These are phyloP conservation scores for Cornus controversa DNA, from an alignment of 148 eudicot genomes.

Conservation along the genomic window DNA sequence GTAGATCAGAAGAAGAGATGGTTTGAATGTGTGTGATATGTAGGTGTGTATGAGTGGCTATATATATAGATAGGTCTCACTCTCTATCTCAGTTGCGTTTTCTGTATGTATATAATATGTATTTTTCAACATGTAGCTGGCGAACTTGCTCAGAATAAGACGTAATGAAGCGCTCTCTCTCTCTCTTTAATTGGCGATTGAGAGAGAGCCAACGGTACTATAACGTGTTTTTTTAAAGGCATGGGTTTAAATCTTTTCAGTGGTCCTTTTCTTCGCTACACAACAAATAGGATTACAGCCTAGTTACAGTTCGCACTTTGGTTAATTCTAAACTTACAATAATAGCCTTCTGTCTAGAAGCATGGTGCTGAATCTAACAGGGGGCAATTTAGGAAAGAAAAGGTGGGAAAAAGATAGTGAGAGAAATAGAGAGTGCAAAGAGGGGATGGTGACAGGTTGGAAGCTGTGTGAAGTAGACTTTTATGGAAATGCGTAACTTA, in stretches of 20 bases:
- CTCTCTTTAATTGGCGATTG: too few species aligned
- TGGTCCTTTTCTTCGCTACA: too few species aligned
- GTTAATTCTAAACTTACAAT: not conserved
- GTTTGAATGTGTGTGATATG: not conserved
- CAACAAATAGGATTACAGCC: slow-evolving; percentile 1
- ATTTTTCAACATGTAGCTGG: not conserved
- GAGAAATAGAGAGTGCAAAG: too few species aligned
- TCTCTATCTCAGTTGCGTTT: not conserved
- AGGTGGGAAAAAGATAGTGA: too few species aligned
- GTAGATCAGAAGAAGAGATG: not conserved
- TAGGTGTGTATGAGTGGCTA: not conserved
- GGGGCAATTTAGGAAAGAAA: not conserved
- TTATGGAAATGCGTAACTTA: not conserved
- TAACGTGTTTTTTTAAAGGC: not conserved
- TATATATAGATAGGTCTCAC: not conserved
- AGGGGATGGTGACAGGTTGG: not conserved
- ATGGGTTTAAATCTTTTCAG: not conserved
- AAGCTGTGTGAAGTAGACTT: not conserved
- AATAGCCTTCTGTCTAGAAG: not conserved
- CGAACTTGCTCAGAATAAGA: not conserved
- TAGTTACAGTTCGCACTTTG: not conserved
- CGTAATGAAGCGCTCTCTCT: not conserved
- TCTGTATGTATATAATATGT: not conserved
- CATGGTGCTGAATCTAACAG: not conserved
- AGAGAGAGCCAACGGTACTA: not conserved